Percentiles rank a stretch among this genome's conserved stretches.
Conservation (phyloP, 345 rosid species). For the Euphorbia pulcherrima region DNA sequence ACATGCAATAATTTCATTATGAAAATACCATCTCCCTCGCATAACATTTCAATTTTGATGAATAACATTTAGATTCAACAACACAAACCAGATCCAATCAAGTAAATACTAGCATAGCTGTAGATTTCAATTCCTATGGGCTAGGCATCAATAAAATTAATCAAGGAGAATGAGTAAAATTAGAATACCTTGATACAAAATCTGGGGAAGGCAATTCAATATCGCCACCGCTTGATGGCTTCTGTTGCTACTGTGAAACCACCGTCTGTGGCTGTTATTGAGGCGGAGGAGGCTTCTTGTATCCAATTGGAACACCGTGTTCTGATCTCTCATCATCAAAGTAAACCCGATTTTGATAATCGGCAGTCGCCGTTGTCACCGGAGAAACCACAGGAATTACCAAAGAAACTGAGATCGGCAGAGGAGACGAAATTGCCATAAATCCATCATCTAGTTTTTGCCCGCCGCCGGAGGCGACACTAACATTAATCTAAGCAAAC, state of each 20-base stretch:
- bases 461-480: conserved; percentile 28
- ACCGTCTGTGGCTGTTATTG: conserved; percentile 38
- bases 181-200: conserved; percentile 95
- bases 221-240: conserved; percentile 30
- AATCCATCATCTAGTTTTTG: conserved; percentile 52
- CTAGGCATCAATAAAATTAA: too few species aligned
- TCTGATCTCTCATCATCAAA: conserved; percentile 97
- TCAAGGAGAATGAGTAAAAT: background rate
- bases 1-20: too few species aligned
- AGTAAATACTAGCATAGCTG: too few species aligned
- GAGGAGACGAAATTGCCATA: conserved; percentile 43
- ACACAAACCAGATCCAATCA: too few species aligned
- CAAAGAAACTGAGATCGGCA: conserved; percentile 44
- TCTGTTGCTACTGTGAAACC: conserved; percentile 49
- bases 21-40: too few species aligned
- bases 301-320: conserved; percentile 55
- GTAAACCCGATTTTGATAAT: conserved; percentile 45
- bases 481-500: conserved; percentile 51
- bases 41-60: too few species aligned
- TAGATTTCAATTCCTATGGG: too few species aligned
- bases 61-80: too few species aligned
- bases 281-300: conserved; percentile 47
- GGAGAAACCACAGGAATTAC: conserved; percentile 31
- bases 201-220: conserved; percentile 75
- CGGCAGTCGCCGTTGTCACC: conserved; percentile 32